Evolutionary conservation across 305 asterid species (phyloP).

Genomic region (Fraxinus paxiana): DNA sequence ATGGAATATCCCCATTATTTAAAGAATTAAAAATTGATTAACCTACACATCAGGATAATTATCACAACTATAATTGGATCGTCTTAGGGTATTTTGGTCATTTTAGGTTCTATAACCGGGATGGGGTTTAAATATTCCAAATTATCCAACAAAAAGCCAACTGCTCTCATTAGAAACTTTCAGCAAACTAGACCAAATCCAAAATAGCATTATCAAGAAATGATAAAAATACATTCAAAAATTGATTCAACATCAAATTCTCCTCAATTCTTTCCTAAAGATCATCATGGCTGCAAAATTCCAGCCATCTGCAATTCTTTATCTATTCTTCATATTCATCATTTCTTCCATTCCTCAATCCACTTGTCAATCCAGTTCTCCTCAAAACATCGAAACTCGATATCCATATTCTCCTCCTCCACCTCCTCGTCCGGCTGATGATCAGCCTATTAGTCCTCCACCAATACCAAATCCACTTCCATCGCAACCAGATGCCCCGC

Average conservation of each 20-base stretch:
- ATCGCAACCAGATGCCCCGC: constrained; percentile 12
- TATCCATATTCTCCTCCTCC: constrained; percentile 50
- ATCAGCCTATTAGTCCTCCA: constrained; percentile 21
- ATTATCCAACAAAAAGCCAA: constrained; percentile 33
- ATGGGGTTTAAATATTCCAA: constrained; percentile 31
- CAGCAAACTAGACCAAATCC: constrained; percentile 41
- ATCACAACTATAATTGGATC: not conserved
- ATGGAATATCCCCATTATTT: constrained; percentile 15
- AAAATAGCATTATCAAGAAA: constrained; percentile 31
- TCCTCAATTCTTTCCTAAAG: constrained; percentile 16
- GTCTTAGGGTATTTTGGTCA: constrained; percentile 23
- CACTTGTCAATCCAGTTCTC: constrained; percentile 34
- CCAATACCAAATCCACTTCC: constrained; percentile 19
- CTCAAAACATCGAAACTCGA: constrained; percentile 59
- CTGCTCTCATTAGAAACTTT: constrained; percentile 62
- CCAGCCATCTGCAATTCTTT: constrained; percentile 25
- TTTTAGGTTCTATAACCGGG: not conserved
- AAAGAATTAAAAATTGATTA: not conserved
- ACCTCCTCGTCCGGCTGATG: constrained; percentile 18
- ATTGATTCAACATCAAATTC: constrained; percentile 22
- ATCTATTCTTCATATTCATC: constrained; percentile 28
- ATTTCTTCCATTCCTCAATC: constrained; percentile 33
- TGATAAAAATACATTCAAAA: constrained; percentile 34
- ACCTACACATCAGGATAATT: not conserved
- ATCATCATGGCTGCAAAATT: constrained; percentile 57